Evolutionary conservation across 1,284 basidiomycete genomes (phyloP), one percentile per base, ranked within the genome.

Genomic region (Schizophyllum amplum): DNA sequence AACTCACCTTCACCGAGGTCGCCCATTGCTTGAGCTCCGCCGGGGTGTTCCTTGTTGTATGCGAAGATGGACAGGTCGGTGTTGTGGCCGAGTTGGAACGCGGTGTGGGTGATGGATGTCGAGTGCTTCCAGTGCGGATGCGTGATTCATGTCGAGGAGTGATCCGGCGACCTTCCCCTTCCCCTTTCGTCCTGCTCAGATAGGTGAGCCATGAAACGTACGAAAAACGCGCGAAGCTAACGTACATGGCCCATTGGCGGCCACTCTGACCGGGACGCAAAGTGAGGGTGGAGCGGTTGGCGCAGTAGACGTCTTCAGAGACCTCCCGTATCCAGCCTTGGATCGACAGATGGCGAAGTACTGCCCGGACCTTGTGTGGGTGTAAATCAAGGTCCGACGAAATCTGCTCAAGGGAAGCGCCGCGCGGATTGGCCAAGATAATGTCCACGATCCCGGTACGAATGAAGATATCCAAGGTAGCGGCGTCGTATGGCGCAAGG

Each of bases 291-390:
- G 47, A 62, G 9, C 71, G 67, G 57, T 69, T 69, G 58, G 71
- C 70, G n/a, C 71, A 69, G 55, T 71, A 72, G 50, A 65, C 66
- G 11, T 71, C 68, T 33, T 65, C 65, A 55, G 64, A 66, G 2
- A 66, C 58, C 60, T 73, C 71, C n/a, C 69, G 62, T 64, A 71
- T 70, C 68, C 70, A 73, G n/a, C 71, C 69, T 59, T 72, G 71
- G 20, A 67, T 66, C 48, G 72, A 66, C 26, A 73, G 62, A 20
- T 72, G 66, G 23, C 71, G 68, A n/a, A 72, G 55, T 9, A 68
- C 65, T 11, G 23, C 55, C 13, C 51, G 21, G n/a, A 56, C 49
- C 46, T 26, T 54, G 24, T 23, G 17, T 50, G 51, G 59, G 54
- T 58, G 15, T 22, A 17, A 7, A 47, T 26, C n/a, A 5, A 57